phyloP scores from a whole-genome alignment of 139 green algal genomes.

The Tetradesmus lagerheimii region DNA sequence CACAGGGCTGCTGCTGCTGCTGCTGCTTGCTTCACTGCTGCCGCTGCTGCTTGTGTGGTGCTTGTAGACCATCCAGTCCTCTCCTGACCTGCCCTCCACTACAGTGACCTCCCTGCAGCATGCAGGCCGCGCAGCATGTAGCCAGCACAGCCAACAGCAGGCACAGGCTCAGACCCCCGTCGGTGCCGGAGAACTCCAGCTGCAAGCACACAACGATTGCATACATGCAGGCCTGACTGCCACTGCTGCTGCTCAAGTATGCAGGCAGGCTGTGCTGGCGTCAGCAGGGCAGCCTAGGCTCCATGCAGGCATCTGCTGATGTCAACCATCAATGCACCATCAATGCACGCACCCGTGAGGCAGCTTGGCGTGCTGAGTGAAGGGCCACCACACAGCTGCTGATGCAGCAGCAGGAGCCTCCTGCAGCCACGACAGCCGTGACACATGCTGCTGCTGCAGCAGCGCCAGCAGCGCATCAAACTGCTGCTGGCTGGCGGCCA shows the following conservation, averaged over 20 bases:
- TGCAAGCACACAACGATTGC: too few species aligned
- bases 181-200: too few species aligned
- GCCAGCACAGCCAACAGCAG: background rate
- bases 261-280: too few species aligned
- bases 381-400: constrained; percentile 94
- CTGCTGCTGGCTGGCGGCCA: constrained; percentile 54
- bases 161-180: background rate
- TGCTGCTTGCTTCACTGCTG: constrained; percentile 10
- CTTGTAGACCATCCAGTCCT: constrained; percentile 78
- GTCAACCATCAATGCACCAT: background rate
- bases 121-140: too few species aligned
- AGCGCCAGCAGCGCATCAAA: constrained; percentile 69
- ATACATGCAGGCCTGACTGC: too few species aligned
- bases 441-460: constrained; percentile 58
- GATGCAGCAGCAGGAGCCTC: constrained; percentile 47
- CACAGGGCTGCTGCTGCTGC: constrained; percentile 32
- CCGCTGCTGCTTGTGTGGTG: constrained; percentile 30
- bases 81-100: constrained; percentile 89
- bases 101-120: constrained; percentile 76
- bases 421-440: constrained; percentile 62
- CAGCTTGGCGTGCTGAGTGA: constrained; percentile 92
- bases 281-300: too few species aligned
- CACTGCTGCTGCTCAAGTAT: too few species aligned
- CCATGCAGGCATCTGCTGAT: too few species aligned
- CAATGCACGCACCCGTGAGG: constrained; percentile 20